Conservation (phyloP, 106 monocot species). For the Allium fistulosum region DNA sequence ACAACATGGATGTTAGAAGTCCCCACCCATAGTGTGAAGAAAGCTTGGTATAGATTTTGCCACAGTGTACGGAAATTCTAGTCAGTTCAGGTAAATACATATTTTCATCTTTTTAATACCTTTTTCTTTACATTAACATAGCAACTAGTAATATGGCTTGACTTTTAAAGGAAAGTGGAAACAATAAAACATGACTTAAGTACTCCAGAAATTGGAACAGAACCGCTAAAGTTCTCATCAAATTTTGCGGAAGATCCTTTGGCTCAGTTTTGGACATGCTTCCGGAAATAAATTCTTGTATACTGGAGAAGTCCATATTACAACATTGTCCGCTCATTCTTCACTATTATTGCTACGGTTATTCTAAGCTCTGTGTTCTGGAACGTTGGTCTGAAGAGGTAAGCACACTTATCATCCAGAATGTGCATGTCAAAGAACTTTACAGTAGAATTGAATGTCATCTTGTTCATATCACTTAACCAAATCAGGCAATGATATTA, state of each 20-base stretch:
- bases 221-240: conserved; percentile 32
- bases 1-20: conserved; percentile 72
- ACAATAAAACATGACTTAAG: conserved; percentile 30
- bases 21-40: conserved; percentile 37
- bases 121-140: neutral
- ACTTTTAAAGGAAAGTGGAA: conserved; percentile 31
- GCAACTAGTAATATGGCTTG: neutral
- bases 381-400: conserved; percentile 28
- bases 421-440: too few species aligned
- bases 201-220: conserved; percentile 21
- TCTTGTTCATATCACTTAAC: too few species aligned
- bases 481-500: too few species aligned
- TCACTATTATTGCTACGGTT: conserved; percentile 27
- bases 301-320: conserved; percentile 46
- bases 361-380: conserved; percentile 50
- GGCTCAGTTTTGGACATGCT: conserved; percentile 30
- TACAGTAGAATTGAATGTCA: too few species aligned
- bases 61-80: conserved; percentile 30
- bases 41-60: conserved; percentile 47
- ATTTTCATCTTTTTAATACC: neutral
- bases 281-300: conserved; percentile 19
- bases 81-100: conserved; percentile 33
- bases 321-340: conserved; percentile 38
- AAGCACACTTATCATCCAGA: neutral
- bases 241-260: conserved; percentile 29